Evolutionary conservation across 768 basidiomycete genomes (phyloP).

Genomic region (Hygrocybe punicea): DNA sequence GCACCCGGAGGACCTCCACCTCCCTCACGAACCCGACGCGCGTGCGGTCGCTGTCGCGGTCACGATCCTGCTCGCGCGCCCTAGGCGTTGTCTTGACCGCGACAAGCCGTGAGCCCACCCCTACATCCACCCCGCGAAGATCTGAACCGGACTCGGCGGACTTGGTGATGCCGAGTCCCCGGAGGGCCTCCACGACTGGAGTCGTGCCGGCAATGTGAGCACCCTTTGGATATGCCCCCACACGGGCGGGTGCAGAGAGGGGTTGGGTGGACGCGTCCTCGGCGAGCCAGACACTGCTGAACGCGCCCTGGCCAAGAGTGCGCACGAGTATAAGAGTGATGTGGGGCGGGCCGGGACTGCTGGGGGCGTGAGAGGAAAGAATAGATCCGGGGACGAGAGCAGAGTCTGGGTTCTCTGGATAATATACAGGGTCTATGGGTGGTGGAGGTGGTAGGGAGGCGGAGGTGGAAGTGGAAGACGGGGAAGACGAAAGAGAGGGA

Average conservation of each 20-base stretch:
- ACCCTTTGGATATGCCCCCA: not conserved
- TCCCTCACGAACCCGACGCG: slow-evolving; percentile 6
- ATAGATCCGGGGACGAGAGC: not conserved
- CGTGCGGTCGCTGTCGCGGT: too few species aligned
- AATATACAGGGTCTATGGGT: not conserved
- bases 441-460: not conserved
- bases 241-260: too few species aligned
- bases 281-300: slow-evolving; percentile 75
- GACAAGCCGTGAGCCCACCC: not conserved
- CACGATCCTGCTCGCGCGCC: not conserved
- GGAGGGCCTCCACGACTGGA: slow-evolving; percentile 30
- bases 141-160: not conserved
- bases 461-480: not conserved
- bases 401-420: not conserved
- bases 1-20: not conserved
- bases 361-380: not conserved
- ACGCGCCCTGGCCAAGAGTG: slow-evolving; percentile 66
- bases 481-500: not conserved
- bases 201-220: slow-evolving; percentile 34
- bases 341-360: not conserved
- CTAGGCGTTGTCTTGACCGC: not conserved
- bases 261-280: slow-evolving; percentile 31
- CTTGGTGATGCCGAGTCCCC: not conserved
- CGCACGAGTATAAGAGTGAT: slow-evolving; percentile 44
- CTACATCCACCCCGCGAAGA: not conserved